Percentiles rank a stretch among this genome's conserved stretches.
phyloP scores from a whole-genome alignment of 2,329 filamentous ascomycete species.

The Erysiphe pisi region DNA sequence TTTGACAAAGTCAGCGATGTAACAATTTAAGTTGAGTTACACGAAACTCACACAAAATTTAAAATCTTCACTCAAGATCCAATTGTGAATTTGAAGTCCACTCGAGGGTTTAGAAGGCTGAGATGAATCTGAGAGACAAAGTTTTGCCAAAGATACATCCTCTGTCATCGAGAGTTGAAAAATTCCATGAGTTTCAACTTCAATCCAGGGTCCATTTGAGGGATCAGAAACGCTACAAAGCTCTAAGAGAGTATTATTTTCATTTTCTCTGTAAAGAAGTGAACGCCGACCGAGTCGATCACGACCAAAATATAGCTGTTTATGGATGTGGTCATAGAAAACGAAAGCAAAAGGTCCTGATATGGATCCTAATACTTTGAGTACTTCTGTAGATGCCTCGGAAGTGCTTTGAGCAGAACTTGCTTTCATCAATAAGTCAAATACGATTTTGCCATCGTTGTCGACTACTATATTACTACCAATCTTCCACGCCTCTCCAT shows the following conservation, averaged over 20 bases:
- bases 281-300: constrained; percentile 83
- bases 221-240: constrained; percentile 61
- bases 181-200: constrained; percentile 76
- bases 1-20: constrained; percentile 27
- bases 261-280: constrained; percentile 50
- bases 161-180: constrained; percentile 41
- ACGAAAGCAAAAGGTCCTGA: constrained; percentile 84
- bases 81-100: constrained; percentile 29
- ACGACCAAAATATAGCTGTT: constrained; percentile 65
- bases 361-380: constrained; percentile 49
- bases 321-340: constrained; percentile 57
- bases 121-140: neutral
- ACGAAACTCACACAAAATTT: neutral
- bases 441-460: constrained; percentile 68
- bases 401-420: constrained; percentile 31
- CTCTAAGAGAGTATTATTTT: constrained; percentile 41
- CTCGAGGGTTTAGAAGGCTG: neutral
- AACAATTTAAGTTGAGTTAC: neutral
- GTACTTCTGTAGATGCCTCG: constrained; percentile 36
- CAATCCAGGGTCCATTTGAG: constrained; percentile 49
- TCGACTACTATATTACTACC: constrained; percentile 47
- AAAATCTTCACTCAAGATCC: constrained; percentile 12
- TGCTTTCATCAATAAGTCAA: constrained; percentile 46
- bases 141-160: neutral
- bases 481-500: constrained; percentile 88